Evolutionary conservation across 2,329 filamentous ascomycete species (phyloP), one percentile per base, ranked within the genome.

Genomic region (Fusarium liriodendri): DNA sequence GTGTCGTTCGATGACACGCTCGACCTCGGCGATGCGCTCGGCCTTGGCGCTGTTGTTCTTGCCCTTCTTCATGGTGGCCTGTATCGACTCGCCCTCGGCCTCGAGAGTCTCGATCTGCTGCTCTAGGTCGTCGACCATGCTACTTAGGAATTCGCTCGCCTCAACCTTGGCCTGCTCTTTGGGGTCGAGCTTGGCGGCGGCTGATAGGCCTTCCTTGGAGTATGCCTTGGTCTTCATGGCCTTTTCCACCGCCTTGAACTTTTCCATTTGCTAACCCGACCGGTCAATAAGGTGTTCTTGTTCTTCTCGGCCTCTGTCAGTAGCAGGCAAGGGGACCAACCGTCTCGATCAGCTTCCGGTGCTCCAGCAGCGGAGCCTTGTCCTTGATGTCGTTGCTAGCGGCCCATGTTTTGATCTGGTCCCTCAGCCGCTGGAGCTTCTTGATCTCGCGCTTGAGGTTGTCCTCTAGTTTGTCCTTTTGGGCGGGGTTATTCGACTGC

Each of bases 191-290:
- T 97, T 97, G 60, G 95, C 92, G 29, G 95, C 95, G 62, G 96
- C 94, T 73, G 94, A 97, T 75, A 99, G 86, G 52, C 97, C 97
- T 85, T 98, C 97, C 87, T 99, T 98, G 72, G 97, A 98, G 85
- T 98, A 99, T 71, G 97, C 97, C 84, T 99, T 99, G 66, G 97
- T 99, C 88, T 99, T 99, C 97, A 99, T 98, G 80, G 98, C 97
- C 88, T 99, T 99, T 85, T 99, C 97, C 62, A 99, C 97, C n/a
- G 95, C 96, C 87, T 99, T 99, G 90, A 99, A 99, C 80, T 95
- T 95, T 86, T 99, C 97, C 97, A 99, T 99, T 94, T 96, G 93
- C 94, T 97, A 85, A 78, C 59, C 37, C 63, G 54, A 65, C 37
- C 47, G 66, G 69, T 78, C 64, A 78, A 76, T 67, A 75, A 52